Percentiles rank a stretch among this genome's conserved stretches.
Conservation (phyloP, 1,139 yeast species). For the Nakaseomyces nivariensis region DNA sequence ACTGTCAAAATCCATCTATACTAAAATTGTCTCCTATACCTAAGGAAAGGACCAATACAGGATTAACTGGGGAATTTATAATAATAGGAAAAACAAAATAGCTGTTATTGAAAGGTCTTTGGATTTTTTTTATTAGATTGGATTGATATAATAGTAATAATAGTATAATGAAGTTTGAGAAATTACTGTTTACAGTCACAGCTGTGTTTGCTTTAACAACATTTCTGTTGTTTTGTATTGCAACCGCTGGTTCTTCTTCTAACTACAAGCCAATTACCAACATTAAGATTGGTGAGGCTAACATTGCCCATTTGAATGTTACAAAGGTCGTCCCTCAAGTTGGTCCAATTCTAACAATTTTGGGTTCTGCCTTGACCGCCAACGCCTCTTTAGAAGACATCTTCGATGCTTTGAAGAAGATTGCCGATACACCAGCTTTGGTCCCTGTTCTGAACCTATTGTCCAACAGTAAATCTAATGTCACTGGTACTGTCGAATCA, state of each 20-base stretch:
- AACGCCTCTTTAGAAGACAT: conserved; percentile 14
- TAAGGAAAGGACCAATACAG: too few species aligned
- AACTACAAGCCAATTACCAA: conserved; percentile 24
- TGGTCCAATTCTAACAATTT: conserved; percentile 19
- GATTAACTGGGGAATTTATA: too few species aligned
- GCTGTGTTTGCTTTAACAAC: conserved; percentile 18
- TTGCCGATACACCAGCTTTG: conserved; percentile 23
- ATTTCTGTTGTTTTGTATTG: conserved; percentile 16
- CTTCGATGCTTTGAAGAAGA: conserved; percentile 19
- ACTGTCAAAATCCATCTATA: too few species aligned
- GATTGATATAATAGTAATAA: not conserved
- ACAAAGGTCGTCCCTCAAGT: conserved; percentile 27
- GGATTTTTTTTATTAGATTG: too few species aligned
- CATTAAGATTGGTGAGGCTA: conserved; percentile 27
- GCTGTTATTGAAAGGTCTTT: too few species aligned
- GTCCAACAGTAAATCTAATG: conserved; percentile 16
- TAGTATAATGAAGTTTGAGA: not conserved
- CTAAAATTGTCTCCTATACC: too few species aligned
- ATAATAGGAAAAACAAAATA: too few species aligned
- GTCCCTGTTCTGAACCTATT: conserved; percentile 22
- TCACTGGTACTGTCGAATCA: conserved; percentile 19
- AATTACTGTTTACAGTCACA: not conserved
- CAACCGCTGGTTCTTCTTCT: conserved; percentile 26
- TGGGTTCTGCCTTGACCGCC: conserved; percentile 23
- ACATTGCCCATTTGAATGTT: conserved; percentile 26